phyloP scores from a whole-genome alignment of 139 green algal genomes.

The Chlorella sp. region DNA sequence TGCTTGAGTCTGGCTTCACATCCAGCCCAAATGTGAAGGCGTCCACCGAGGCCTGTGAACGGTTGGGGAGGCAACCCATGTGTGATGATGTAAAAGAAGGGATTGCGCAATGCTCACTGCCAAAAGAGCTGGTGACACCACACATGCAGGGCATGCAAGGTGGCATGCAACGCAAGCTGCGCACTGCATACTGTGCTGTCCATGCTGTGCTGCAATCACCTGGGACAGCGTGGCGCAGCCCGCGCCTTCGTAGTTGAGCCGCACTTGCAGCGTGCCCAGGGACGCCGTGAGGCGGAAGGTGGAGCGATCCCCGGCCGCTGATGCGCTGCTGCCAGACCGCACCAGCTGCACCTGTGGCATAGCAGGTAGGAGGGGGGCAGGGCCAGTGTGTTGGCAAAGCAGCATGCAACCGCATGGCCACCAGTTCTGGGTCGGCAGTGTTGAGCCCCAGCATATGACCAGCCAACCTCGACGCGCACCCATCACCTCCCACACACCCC shows the following conservation, averaged over 20 bases:
- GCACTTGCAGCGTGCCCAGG: constrained; percentile 63
- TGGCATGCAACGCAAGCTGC: too few relatives aligned
- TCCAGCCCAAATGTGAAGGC: constrained; percentile 62
- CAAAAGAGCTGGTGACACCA: too few relatives aligned
- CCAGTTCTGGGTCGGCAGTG: too few relatives aligned
- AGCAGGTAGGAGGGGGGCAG: too few relatives aligned
- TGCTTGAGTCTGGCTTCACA: constrained; percentile 47
- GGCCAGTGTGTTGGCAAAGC: background rate
- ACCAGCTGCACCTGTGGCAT: constrained; percentile 10
- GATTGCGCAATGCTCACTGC: too few relatives aligned
- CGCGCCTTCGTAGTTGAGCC: constrained; percentile 70
- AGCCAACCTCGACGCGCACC: background rate
- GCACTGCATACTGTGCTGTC: too few relatives aligned
- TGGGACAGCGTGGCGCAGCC: constrained; percentile 51
- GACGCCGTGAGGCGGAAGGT: constrained; percentile 55
- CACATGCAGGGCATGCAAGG: too few relatives aligned
- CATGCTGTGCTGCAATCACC: background rate
- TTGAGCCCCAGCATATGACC: too few relatives aligned
- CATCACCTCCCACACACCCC: background rate
- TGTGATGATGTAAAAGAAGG: too few relatives aligned
- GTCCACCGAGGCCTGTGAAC: constrained; percentile 59
- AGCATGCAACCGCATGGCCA: too few relatives aligned
- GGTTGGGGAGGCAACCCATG: too few relatives aligned
- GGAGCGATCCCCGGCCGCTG: constrained; percentile 2
- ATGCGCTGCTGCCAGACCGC: background rate